Base-by-base conservation (phyloP, 495 filamentous ascomycete genomes). In the Podospora anserina region DNA sequence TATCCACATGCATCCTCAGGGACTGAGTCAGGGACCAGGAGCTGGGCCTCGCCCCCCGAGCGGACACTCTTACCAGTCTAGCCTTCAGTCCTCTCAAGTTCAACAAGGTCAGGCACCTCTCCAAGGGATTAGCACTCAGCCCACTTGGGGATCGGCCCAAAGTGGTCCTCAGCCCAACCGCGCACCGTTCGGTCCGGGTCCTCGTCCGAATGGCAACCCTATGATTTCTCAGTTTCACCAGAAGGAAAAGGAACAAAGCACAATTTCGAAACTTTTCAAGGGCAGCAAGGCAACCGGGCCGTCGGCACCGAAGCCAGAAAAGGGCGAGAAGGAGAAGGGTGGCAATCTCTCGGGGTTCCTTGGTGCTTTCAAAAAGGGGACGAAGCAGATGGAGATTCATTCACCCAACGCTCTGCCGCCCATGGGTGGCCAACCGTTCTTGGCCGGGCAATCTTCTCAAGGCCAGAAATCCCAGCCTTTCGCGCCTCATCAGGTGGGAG, bases 221-320 rank as follows among this genome's bases (percentile, higher is more conserved):
- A 65, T 63, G 57, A 44, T 66, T 3, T 56, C 55, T 2, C 72
- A 62, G 23, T 56, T 58, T 2, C 69, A 58, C 23, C 59, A 62
- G 9, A 71, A 68, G 61, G 70, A 75, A 63, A 75, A 73, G 32
- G 72, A 77, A 53, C 76, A 77, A 49, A 75, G 75, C 68, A 75
- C 75, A 0, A 61, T 79, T n/a, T 74, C 76, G 11, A 78, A 76
- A 68, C 60, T 78, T 58, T 72, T 78, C 56, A 76, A 72, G 53
- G 72, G 73, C 32, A 68, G 56, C 28, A 77, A 74, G 18, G 39
- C 63, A 3, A 57, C 71, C 1, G 20, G 20, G 9, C 34, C 59
- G 0, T 62, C 60, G 44, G 44, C 67, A 0, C 39, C 64, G 1
- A 53, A 61, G 15, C 71, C 61, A 28, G 70, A 71, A 16, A 74